Percentiles rank a stretch among this genome's conserved stretches.
Conservation (phyloP, 345 rosid genomes). For the Populus nigra region DNA sequence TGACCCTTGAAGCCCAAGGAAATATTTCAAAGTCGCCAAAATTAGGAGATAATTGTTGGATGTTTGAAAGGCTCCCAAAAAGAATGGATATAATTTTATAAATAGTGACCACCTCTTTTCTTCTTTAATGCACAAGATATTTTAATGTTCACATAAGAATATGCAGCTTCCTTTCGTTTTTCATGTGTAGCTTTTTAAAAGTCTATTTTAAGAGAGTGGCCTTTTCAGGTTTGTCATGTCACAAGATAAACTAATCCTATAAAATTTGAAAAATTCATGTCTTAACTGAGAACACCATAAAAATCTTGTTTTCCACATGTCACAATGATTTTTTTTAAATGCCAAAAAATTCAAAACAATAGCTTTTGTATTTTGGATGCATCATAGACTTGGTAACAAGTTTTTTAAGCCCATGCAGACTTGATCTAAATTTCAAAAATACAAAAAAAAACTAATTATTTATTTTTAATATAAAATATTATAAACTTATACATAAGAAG, state of each 20-base stretch:
- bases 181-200: background rate
- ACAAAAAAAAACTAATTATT: no score
- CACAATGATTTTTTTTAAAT: background rate
- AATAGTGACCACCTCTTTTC: background rate
- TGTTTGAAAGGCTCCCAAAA: conserved; percentile 27
- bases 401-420: no score
- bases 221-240: no score
- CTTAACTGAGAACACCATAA: background rate
- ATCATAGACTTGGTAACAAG: no score
- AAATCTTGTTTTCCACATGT: background rate
- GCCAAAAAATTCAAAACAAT: no score
- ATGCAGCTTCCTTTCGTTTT: conserved; percentile 22
- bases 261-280: background rate
- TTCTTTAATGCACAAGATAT: background rate
- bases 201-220: background rate
- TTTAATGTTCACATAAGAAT: background rate
- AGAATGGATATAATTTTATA: conserved; percentile 11
- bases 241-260: background rate
- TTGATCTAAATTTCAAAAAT: fast-evolving
- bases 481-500: no score
- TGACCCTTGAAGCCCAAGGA: conserved; percentile 50
- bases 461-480: no score
- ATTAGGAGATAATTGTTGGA: background rate
- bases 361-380: no score
- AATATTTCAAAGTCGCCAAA: conserved; percentile 21